Evolutionary conservation across 805 yeast species (phyloP).

Genomic region (Brettanomyces nanus): DNA sequence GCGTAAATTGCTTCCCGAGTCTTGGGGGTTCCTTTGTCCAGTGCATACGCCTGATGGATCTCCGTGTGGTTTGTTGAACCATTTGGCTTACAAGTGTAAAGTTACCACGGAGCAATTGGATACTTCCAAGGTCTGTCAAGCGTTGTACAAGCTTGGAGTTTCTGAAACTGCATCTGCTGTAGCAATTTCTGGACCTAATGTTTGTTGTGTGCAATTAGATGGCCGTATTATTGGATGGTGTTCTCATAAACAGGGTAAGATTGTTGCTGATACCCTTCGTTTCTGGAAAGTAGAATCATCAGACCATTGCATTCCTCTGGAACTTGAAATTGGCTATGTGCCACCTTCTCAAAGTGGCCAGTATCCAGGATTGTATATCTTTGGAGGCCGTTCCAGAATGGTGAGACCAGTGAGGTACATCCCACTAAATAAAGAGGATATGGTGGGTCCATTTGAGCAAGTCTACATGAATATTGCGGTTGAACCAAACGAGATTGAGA

Average conservation of each 20-base stretch:
- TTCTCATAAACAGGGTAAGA: constrained; percentile 76
- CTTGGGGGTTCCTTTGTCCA: constrained; percentile 99
- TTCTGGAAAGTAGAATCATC: constrained; percentile 85
- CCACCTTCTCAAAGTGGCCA: constrained; percentile 96
- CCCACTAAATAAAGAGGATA: constrained; percentile 75
- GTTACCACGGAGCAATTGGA: constrained; percentile 74
- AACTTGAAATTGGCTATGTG: constrained; percentile 88
- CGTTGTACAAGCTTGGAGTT: constrained; percentile 68
- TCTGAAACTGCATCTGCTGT: constrained; percentile 70
- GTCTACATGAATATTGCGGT: constrained; percentile 96
- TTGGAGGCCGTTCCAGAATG: constrained; percentile 92
- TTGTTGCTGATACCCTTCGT: constrained; percentile 84
- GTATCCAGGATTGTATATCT: constrained; percentile 89
- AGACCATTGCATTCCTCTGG: constrained; percentile 64
- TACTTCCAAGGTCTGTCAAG: constrained; percentile 60
- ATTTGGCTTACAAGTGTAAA: constrained; percentile 90
- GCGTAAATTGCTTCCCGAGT: constrained; percentile 90
- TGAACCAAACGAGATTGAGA: constrained; percentile 81
- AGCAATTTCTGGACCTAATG: constrained; percentile 65
- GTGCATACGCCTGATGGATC: constrained; percentile 99
- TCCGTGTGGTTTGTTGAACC: constrained; percentile 96
- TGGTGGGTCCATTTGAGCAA: constrained; percentile 96
- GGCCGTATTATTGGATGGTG: constrained; percentile 94
- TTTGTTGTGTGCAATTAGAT: constrained; percentile 88
- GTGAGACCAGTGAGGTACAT: constrained; percentile 90